Percentiles rank a stretch among this genome's conserved stretches.
phyloP scores from a whole-genome alignment of 2,329 filamentous ascomycete genomes.

The Aspergillus fischeri region DNA sequence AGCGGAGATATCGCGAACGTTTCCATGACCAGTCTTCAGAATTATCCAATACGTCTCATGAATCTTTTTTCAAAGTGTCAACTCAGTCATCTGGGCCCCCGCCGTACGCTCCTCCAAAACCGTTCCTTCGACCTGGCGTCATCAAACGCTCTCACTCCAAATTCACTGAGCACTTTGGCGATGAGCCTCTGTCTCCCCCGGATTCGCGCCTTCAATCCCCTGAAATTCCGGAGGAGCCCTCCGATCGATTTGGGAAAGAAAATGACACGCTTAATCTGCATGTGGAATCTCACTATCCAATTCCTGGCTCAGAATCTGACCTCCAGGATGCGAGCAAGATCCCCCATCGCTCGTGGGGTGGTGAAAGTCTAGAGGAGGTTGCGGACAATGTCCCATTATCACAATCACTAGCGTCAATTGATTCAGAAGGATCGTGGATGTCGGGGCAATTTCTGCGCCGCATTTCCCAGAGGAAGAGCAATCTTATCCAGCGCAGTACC shows the following conservation, averaged over 20 bases:
- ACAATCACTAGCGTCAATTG: constrained; percentile 86
- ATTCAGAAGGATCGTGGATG: constrained; percentile 94
- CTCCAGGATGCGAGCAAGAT: constrained; percentile 26
- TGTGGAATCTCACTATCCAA: constrained; percentile 18
- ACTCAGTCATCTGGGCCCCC: constrained; percentile 46
- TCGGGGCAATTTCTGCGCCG: constrained; percentile 63
- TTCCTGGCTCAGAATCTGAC: constrained; percentile 24
- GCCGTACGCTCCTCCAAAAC: constrained; percentile 34
- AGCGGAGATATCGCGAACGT: constrained; percentile 50
- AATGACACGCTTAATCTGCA: constrained; percentile 10
- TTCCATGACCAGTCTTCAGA: constrained; percentile 61
- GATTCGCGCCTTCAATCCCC: constrained; percentile 77
- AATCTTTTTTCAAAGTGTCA: constrained; percentile 67
- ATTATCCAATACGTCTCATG: constrained; percentile 88
- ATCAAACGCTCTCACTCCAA: constrained; percentile 82
- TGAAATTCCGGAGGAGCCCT: constrained; percentile 49
- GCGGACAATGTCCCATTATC: constrained; percentile 54
- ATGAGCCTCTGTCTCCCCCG: constrained; percentile 79
- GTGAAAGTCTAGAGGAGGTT: constrained; percentile 48
- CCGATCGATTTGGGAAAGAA: constrained; percentile 8
- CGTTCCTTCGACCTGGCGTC: constrained; percentile 50
- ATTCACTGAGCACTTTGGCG: constrained; percentile 87
- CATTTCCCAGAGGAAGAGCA: constrained; percentile 41
- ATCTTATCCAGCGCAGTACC: constrained; percentile 37
- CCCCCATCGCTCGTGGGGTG: constrained; percentile 34